Conservation (phyloP, 345 rosid genomes). For the Eucalyptus lansdowneana region DNA sequence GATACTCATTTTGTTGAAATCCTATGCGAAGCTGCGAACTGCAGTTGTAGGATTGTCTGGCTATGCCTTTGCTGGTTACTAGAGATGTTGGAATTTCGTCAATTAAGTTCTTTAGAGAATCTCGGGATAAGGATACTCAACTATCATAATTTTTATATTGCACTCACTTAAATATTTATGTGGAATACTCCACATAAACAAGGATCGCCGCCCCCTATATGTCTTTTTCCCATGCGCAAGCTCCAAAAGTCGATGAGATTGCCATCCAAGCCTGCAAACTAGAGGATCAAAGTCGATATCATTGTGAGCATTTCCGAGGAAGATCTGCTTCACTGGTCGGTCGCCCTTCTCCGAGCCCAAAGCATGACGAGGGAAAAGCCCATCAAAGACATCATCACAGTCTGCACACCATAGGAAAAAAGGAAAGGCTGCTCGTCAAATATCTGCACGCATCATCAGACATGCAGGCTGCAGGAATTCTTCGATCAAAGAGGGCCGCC, state of each 20-base stretch:
- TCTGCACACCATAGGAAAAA: slow-evolving; percentile 32
- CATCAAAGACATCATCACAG: slow-evolving; percentile 95
- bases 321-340: neutral
- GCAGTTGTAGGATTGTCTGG: too few species aligned
- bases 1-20: too few species aligned
- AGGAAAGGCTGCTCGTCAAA: neutral
- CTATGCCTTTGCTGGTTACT: too few species aligned
- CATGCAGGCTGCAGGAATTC: neutral
- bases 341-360: slow-evolving; percentile 44
- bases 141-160: too few species aligned
- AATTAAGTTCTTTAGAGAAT: too few species aligned
- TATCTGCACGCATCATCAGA: neutral
- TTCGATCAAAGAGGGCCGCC: neutral
- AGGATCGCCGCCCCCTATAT: neutral
- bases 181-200: too few species aligned
- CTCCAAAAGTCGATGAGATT: neutral
- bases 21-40: too few species aligned
- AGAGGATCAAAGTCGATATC: neutral
- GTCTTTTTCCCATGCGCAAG: neutral
- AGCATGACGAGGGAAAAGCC: slow-evolving; percentile 83
- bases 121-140: too few species aligned
- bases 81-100: too few species aligned
- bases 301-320: neutral
- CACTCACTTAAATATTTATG: too few species aligned
- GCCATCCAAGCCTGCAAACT: neutral